A percentile compares a stretch with the other conserved stretches of the same genome.
These are phyloP conservation scores for Firmiana major DNA, from an alignment of 345 rosid genomes.

Conservation along the genomic window DNA sequence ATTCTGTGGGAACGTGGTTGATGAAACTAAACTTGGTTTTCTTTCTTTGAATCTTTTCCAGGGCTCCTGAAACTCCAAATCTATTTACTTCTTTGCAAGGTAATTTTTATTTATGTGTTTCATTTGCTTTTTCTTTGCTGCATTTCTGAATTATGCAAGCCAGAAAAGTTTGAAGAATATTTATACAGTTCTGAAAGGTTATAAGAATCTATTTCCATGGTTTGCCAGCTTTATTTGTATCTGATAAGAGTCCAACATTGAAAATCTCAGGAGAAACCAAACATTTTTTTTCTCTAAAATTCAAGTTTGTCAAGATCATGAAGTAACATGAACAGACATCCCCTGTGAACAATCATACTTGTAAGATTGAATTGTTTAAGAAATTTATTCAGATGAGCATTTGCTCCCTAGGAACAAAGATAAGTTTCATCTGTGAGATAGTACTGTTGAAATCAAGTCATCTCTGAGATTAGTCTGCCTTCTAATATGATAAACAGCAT, in stretches of 20 bases:
- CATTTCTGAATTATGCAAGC: background rate
- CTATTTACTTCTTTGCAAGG: conserved; percentile 13
- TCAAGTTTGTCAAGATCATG: background rate
- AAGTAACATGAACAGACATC: too few species aligned
- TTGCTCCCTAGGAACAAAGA: background rate
- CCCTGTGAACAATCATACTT: background rate
- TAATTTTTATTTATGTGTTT: background rate
- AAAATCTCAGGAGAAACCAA: background rate
- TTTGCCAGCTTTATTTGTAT: background rate
- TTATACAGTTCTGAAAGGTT: background rate
- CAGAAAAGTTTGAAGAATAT: too few species aligned
- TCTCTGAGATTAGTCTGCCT: background rate
- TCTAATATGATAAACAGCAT: background rate
- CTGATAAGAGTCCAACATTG: background rate
- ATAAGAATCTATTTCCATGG: background rate
- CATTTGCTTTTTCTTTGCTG: background rate
- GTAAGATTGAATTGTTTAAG: background rate
- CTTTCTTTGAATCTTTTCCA: conserved; percentile 10
- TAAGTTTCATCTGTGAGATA: background rate
- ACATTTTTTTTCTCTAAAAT: background rate
- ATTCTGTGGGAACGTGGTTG: background rate
- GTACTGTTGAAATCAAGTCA: background rate
- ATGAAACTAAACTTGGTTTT: background rate
- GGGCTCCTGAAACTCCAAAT: conserved; percentile 24
- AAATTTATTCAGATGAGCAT: background rate